A percentile compares a stretch with the other conserved stretches of the same genome.
These are phyloP conservation scores for Vigna radiata DNA, from an alignment of 306 rosid species.

Conservation along the genomic window DNA sequence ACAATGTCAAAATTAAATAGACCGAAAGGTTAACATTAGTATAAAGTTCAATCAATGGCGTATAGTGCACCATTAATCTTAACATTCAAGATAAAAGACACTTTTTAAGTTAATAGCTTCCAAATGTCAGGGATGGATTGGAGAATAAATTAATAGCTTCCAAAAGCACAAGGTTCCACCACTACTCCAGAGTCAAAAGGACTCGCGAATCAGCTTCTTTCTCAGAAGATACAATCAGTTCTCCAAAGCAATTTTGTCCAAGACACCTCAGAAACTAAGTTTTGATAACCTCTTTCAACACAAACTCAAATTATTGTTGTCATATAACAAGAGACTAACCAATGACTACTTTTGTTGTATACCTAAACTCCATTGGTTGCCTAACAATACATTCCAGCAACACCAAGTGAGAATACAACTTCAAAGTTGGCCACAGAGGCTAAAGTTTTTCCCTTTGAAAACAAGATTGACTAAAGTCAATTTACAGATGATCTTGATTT, in stretches of 20 bases:
- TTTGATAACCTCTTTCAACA: no score
- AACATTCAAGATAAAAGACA: constrained; percentile 8
- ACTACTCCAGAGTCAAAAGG: not conserved
- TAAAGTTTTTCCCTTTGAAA: not conserved
- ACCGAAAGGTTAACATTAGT: not conserved
- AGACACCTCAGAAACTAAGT: no score
- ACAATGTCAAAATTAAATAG: not conserved
- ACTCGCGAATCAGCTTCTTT: not conserved
- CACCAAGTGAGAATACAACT: not conserved
- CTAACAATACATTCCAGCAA: not conserved
- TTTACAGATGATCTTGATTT: not conserved
- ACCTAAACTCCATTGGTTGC: not conserved
- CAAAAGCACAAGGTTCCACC: constrained; percentile 6
- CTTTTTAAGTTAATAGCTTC: not conserved
- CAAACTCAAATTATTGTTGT: no score
- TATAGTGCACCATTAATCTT: not conserved
- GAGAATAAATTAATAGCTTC: not conserved
- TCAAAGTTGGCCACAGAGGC: not conserved
- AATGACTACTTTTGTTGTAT: no score
- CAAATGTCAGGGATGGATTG: not conserved
- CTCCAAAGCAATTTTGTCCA: no score
- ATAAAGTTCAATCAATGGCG: not conserved
- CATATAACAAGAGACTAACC: no score
- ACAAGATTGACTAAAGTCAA: not conserved
- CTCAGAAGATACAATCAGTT: not conserved